Percentiles rank a stretch among this genome's conserved stretches.
Evolutionary conservation across 2,329 filamentous ascomycete genomes (phyloP).

Genomic region (Calonectria hawksworthii): DNA sequence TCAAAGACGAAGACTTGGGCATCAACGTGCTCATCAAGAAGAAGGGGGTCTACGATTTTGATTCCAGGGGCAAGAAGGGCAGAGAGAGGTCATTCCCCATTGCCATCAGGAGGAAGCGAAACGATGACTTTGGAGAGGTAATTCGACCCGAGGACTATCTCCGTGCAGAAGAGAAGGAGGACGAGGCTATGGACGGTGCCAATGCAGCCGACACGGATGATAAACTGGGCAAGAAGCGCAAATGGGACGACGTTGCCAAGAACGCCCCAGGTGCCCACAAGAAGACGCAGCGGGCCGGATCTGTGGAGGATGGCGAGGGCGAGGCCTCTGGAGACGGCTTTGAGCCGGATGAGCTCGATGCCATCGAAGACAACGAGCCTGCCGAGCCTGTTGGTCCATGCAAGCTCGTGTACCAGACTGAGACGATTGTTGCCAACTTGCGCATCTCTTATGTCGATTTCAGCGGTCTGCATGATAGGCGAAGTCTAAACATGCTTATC

Average conservation of each 20-base stretch:
- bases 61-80: slow-evolving; percentile 91
- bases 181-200: slow-evolving; percentile 71
- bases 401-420: slow-evolving; percentile 77
- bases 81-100: slow-evolving; percentile 94
- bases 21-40: slow-evolving; percentile 91
- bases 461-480: slow-evolving; percentile 91
- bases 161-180: slow-evolving; percentile 90
- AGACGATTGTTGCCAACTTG: slow-evolving; percentile 77
- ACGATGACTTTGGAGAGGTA: slow-evolving; percentile 93
- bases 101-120: slow-evolving; percentile 81
- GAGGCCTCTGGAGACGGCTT: slow-evolving; percentile 52
- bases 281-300: slow-evolving; percentile 65
- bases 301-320: slow-evolving; percentile 63
- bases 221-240: slow-evolving; percentile 89
- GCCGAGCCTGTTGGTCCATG: slow-evolving; percentile 75
- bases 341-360: slow-evolving; percentile 69
- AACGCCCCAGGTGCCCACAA: slow-evolving; percentile 65
- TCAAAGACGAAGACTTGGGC: slow-evolving; percentile 91
- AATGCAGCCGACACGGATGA: slow-evolving; percentile 63
- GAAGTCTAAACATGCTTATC: slow-evolving; percentile 93
- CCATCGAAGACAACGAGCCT: slow-evolving; percentile 68
- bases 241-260: slow-evolving; percentile 82
- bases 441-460: slow-evolving; percentile 93
- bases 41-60: slow-evolving; percentile 93
- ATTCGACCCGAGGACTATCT: slow-evolving; percentile 96